phyloP scores from a whole-genome alignment of 306 rosid species.

The Quercus berberidifolia region DNA sequence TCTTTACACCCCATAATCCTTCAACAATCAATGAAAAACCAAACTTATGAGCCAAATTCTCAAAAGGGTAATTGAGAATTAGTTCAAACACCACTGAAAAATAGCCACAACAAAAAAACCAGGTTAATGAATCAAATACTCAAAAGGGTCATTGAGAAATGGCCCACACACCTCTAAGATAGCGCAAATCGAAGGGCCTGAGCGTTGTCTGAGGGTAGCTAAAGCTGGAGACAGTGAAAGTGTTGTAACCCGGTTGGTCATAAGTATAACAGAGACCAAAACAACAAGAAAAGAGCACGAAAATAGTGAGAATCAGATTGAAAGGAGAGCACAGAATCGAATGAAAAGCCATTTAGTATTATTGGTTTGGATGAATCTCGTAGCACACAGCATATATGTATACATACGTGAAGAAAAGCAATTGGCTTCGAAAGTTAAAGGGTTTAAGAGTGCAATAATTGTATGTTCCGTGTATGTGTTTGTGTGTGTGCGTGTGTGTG shows the following conservation, averaged over 20 bases:
- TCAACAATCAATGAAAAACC: background rate
- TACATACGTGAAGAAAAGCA: background rate
- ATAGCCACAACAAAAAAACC: conserved; percentile 16
- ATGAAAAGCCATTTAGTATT: conserved; percentile 44
- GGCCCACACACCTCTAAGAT: conserved; percentile 66
- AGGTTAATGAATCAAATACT: conserved; percentile 8
- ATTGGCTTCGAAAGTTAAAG: background rate
- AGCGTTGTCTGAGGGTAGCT: conserved; percentile 61
- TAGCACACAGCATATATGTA: conserved; percentile 19
- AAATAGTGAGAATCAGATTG: conserved; percentile 38
- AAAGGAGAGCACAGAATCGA: conserved; percentile 40
- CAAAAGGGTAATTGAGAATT: conserved; percentile 19
- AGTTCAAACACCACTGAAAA: conserved; percentile 56
- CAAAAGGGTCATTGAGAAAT: conserved; percentile 18
- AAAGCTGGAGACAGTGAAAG: conserved; percentile 73
- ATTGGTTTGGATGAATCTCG: conserved; percentile 12
- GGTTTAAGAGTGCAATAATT: background rate
- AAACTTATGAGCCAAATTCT: conserved; percentile 11
- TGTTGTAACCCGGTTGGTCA: conserved; percentile 29
- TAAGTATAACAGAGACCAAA: conserved; percentile 33
- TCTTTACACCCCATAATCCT: background rate
- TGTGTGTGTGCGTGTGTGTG: too few species aligned
- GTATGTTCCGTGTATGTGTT: background rate
- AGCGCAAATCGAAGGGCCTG: conserved; percentile 57
- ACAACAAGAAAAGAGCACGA: conserved; percentile 34